Conservation (phyloP, 768 basidiomycete genomes). For the Mycena kentingensis region DNA sequence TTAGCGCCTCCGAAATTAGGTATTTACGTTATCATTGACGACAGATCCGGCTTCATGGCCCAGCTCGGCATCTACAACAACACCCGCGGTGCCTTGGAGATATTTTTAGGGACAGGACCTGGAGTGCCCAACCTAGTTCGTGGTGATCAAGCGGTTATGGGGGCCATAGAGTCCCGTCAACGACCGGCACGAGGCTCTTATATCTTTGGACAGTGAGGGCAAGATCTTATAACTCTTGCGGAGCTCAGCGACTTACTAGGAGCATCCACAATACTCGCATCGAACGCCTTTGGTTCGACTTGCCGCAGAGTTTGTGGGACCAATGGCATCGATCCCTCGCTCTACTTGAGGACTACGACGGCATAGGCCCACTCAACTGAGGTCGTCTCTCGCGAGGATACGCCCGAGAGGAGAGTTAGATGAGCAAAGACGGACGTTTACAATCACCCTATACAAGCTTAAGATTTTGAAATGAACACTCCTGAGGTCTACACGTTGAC, state of each 20-base stretch:
- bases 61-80: slow-evolving; percentile 39
- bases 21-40: slow-evolving; percentile 41
- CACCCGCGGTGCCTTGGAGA: slow-evolving; percentile 38
- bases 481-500: no score
- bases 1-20: slow-evolving; percentile 31
- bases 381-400: slow-evolving; percentile 44
- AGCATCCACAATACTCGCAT: slow-evolving; percentile 44
- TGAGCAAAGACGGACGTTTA: slow-evolving; percentile 38
- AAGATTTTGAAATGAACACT: no score
- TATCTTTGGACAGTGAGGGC: slow-evolving; percentile 38
- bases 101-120: slow-evolving; percentile 32
- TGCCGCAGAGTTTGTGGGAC: slow-evolving; percentile 34
- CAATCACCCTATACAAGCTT: no score
- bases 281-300: slow-evolving; percentile 42
- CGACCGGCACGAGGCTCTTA: slow-evolving; percentile 34
- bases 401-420: slow-evolving; percentile 33
- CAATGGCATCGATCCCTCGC: slow-evolving; percentile 44
- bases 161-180: slow-evolving; percentile 27
- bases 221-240: slow-evolving; percentile 4
- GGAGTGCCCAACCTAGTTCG: slow-evolving; percentile 36
- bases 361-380: slow-evolving; percentile 27
- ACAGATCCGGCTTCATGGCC: slow-evolving; percentile 37
- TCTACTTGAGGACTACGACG: slow-evolving; percentile 32
- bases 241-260: slow-evolving; percentile 21
- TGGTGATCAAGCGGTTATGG: slow-evolving; percentile 36